These are phyloP conservation scores for Tagetes patula DNA, from an alignment of 129 eudicot species.

Conservation along the genomic window DNA sequence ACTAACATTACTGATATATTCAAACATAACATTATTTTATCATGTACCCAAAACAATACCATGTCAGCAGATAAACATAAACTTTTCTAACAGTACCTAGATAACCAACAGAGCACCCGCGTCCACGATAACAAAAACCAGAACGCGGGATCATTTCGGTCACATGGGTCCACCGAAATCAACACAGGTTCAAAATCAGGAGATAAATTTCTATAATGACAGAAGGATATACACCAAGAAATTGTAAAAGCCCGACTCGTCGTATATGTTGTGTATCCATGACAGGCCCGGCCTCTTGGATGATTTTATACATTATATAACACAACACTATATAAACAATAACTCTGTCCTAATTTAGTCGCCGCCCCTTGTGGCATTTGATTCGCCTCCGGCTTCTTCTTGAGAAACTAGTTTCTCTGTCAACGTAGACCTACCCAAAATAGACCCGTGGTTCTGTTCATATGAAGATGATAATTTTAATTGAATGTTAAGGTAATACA, in stretches of 20 bases:
- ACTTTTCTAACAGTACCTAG: background rate
- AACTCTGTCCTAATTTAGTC: slow-evolving; percentile 30
- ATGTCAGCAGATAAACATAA: background rate
- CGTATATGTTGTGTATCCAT: slow-evolving; percentile 21
- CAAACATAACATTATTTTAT: slow-evolving; percentile 10
- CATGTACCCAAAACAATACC: background rate
- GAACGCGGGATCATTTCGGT: background rate
- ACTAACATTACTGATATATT: background rate
- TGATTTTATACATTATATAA: slow-evolving; percentile 34
- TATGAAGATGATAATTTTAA: slow-evolving; percentile 2
- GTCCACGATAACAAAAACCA: background rate
- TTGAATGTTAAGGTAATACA: background rate
- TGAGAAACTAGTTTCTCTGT: slow-evolving; percentile 36
- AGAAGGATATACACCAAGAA: slow-evolving; percentile 31
- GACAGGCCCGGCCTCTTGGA: slow-evolving; percentile 23
- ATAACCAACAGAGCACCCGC: background rate
- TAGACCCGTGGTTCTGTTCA: slow-evolving; percentile 50
- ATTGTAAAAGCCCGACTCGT: slow-evolving; percentile 29
- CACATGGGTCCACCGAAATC: background rate
- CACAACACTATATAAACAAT: slow-evolving; percentile 25
- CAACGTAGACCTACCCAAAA: slow-evolving; percentile 23
- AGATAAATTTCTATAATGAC: slow-evolving; percentile 24
- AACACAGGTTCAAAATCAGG: slow-evolving; percentile 5
- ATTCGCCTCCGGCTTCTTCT: slow-evolving; percentile 47
- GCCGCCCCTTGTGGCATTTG: slow-evolving; percentile 33